phyloP scores from a whole-genome alignment of 169 alveolate species.

The Theileria annulata region DNA sequence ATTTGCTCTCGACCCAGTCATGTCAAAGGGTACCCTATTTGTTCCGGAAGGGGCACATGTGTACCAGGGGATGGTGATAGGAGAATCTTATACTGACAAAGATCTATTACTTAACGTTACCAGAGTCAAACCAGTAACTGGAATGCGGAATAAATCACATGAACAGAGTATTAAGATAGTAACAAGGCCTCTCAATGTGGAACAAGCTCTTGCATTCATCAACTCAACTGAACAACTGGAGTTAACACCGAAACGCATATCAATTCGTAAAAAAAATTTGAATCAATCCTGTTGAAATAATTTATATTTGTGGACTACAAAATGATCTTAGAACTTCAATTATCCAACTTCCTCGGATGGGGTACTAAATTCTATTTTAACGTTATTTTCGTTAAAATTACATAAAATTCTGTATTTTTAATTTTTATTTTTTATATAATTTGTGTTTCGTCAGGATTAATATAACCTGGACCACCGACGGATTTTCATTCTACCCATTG shows the following conservation, averaged over 20 bases:
- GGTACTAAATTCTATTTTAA: not conserved
- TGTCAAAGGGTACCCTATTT: constrained; percentile 84
- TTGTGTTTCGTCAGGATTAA: not conserved
- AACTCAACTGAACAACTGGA: constrained; percentile 91
- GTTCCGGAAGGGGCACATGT: constrained; percentile 81
- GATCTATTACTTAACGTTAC: constrained; percentile 85
- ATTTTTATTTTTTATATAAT: too few relatives aligned
- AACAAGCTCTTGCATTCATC: constrained; percentile 87
- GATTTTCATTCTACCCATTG: not conserved
- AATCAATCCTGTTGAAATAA: not conserved
- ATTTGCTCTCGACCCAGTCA: constrained; percentile 83
- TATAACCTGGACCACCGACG: not conserved
- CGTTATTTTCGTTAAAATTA: not conserved
- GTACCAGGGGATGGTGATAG: constrained; percentile 86
- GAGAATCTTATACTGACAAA: constrained; percentile 78
- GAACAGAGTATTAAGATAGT: constrained; percentile 77
- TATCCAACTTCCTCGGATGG: constrained; percentile 5
- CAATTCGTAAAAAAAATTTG: constrained; percentile 82
- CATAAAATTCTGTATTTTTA: not conserved
- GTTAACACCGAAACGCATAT: constrained; percentile 90
- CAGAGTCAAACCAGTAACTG: constrained; percentile 81
- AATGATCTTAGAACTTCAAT: not conserved
- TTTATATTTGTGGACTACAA: too few relatives aligned
- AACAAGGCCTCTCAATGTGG: constrained; percentile 77
- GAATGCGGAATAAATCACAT: constrained; percentile 82